Evolutionary conservation across 352 stramenopile genomes (phyloP), one percentile per base, ranked within the genome.

Genomic region (Pythium phragmitis): DNA sequence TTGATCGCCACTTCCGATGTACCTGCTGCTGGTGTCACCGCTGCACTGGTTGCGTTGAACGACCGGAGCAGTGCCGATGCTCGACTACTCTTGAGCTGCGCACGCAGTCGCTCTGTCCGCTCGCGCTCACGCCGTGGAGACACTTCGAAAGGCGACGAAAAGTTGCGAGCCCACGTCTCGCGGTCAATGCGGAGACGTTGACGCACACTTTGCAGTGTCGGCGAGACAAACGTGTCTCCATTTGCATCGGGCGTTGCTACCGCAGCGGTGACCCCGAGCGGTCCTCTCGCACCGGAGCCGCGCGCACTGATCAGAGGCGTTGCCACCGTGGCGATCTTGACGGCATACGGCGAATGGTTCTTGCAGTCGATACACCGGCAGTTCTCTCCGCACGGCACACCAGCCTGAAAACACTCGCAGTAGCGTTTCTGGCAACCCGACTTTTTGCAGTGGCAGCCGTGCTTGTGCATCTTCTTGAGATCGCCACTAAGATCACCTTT

Each of bases 401-500:
- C 88, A 0, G 92, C 93, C 66, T 98, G 92, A 70, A 97, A 99
- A 51, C 96, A 99, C 74, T 99, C 96, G 70, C 96, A 99, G 71
- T 99, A 99, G 48, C 98, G 98, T 79, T 99, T 99, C 65, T 98
- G 91, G 60, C 96, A 99, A 2, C 88, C 91, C 21, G 88, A 98
- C 68, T 98, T 99, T 30, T 98, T 96, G 68, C 96, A 99, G 64
- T 98, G 97, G 67, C 96, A 99, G 6, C 96, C 96, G 28, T 96
- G 76, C 63, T 98, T 98, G 78, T 99, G 96, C 65, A 88, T 91
- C 65, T 88, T 91, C 51, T 79, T 89, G 30, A 79, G 45, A 16
- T 69, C 63, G 58, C 43, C 62, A 70, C 37, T 12, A 0, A 56
- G 17, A 13, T 57, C 34, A 2, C 46, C 58, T 14, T 67, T 48